Evolutionary conservation across 345 rosid genomes (phyloP).

Genomic region (Mallotus nudiflorus): DNA sequence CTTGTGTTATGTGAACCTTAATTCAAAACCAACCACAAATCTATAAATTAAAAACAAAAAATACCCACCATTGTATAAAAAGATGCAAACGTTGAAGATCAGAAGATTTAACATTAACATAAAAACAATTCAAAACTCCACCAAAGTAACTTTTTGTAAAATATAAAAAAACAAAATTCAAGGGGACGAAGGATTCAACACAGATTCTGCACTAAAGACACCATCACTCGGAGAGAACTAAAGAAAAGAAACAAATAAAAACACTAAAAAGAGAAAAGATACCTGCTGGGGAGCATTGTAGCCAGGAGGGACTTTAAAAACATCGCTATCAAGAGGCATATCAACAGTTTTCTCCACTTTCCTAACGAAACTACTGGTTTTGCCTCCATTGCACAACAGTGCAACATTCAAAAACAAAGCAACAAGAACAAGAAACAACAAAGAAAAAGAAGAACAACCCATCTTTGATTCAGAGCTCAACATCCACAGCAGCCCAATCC

Average conservation of each 20-base stretch:
- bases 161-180: no score
- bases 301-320: conserved; percentile 63
- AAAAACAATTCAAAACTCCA: no score
- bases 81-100: no score
- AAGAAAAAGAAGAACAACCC: conserved; percentile 16
- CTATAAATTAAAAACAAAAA: conserved; percentile 10
- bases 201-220: no score
- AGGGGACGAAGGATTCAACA: no score
- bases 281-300: conserved; percentile 97
- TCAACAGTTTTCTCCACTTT: conserved; percentile 49
- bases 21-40: conserved; percentile 4
- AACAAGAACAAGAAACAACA: conserved; percentile 28
- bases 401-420: conserved; percentile 42
- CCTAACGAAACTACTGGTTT: conserved; percentile 63
- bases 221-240: no score
- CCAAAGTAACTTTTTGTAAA: no score
- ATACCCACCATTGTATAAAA: not conserved
- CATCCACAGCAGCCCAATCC: no score
- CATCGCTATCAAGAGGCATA: conserved; percentile 82
- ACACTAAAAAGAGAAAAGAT: not conserved
- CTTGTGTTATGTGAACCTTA: conserved; percentile 91
- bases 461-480: not conserved
- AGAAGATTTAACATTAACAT: not conserved
- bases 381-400: conserved; percentile 60
- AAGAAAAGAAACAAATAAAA: not conserved